Conservation (phyloP, 73 alveolate species). For the Symbiodinium natans region DNA sequence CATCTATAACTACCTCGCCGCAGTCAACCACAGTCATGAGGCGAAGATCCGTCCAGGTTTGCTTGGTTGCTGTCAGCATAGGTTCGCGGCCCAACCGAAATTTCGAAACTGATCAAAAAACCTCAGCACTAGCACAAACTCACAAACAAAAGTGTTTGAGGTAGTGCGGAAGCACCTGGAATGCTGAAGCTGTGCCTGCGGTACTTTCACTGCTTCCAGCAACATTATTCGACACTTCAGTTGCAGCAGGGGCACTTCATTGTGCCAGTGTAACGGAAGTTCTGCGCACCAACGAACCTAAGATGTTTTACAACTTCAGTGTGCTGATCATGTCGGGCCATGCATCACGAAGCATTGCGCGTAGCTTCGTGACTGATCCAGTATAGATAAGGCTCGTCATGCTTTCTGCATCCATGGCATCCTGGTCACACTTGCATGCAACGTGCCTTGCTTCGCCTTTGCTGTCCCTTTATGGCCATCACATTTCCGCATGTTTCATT, state of each 20-base stretch:
- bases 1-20: slow-evolving; percentile 51
- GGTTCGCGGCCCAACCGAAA: slow-evolving; percentile 67
- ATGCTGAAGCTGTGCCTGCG: too few species aligned
- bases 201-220: too few species aligned
- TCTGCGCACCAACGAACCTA: slow-evolving; percentile 91
- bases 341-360: not conserved
- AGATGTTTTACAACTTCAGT: too few species aligned
- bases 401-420: slow-evolving; percentile 92
- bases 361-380: too few species aligned
- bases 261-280: slow-evolving; percentile 85
- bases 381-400: slow-evolving; percentile 35
- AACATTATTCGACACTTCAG: too few species aligned
- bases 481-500: not conserved
- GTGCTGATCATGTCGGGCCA: too few species aligned
- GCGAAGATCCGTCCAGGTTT: too few species aligned
- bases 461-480: not conserved
- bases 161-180: not conserved
- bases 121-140: not conserved
- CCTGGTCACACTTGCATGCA: not conserved
- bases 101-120: slow-evolving; percentile 79
- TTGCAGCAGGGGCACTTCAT: slow-evolving; percentile 45
- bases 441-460: not conserved
- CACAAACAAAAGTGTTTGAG: not conserved
- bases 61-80: not conserved
- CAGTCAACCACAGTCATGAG: not conserved